Percentiles rank a stretch among this genome's conserved stretches.
Evolutionary conservation across 257 asterid genomes (phyloP).

Genomic region (Plantago major): DNA sequence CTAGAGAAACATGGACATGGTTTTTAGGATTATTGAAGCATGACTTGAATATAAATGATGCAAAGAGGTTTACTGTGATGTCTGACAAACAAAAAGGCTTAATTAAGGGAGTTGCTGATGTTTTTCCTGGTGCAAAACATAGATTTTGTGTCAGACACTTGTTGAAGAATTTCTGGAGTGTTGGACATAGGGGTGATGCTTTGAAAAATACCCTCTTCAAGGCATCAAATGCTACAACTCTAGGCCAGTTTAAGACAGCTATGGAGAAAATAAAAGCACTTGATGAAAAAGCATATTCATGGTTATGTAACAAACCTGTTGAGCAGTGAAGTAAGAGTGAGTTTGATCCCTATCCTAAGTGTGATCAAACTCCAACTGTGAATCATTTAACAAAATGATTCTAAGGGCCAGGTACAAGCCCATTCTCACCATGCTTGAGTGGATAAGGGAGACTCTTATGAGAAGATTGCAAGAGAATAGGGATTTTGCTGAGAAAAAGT

Average conservation of each 20-base stretch:
- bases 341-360: not conserved
- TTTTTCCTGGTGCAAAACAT: not conserved
- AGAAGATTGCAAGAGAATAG: not conserved
- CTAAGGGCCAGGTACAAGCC: not conserved
- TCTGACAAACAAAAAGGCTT: conserved; percentile 3
- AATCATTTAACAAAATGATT: not conserved
- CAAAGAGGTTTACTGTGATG: not conserved
- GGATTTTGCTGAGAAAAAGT: not conserved
- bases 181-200: not conserved
- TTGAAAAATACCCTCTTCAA: not conserved
- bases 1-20: not conserved
- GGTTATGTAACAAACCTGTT: not conserved
- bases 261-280: not conserved
- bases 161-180: not conserved
- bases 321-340: not conserved
- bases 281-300: not conserved
- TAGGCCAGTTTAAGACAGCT: not conserved
- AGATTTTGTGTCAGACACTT: conserved; percentile 4
- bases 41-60: not conserved
- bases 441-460: not conserved
- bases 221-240: not conserved
- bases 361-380: not conserved
- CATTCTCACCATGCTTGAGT: not conserved
- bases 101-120: not conserved
- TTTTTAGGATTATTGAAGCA: not conserved